These are phyloP conservation scores for Rachicladosporium sp. DNA, from an alignment of 2,329 filamentous ascomycete genomes.

Conservation along the genomic window DNA sequence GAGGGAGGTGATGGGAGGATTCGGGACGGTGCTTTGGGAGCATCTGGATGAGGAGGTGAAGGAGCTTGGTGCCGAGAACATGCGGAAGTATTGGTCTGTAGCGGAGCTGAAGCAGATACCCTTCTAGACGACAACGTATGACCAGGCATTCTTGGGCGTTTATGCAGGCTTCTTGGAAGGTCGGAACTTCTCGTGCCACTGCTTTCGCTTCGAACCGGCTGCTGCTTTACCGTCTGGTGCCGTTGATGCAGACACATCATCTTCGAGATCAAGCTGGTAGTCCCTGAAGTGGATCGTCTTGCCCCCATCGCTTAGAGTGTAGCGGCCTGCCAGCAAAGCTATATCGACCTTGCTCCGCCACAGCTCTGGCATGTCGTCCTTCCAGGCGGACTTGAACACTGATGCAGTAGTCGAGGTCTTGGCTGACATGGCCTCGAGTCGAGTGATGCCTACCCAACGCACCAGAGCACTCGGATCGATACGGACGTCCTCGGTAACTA, in stretches of 20 bases:
- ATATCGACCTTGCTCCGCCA: slow-evolving; percentile 18
- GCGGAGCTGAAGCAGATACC: slow-evolving; percentile 62
- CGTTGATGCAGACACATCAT: slow-evolving; percentile 3
- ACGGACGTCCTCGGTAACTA: no score
- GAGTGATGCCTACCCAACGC: slow-evolving; percentile 12
- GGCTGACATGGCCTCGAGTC: slow-evolving; percentile 13
- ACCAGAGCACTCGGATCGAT: slow-evolving; percentile 13
- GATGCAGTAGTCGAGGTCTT: slow-evolving; percentile 12
- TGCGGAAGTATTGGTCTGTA: slow-evolving; percentile 68
- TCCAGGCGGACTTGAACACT: slow-evolving; percentile 27
- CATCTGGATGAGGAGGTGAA: slow-evolving; percentile 78
- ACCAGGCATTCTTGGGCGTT: not conserved
- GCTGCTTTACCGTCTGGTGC: slow-evolving; percentile 11
- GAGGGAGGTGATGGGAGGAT: slow-evolving; percentile 61
- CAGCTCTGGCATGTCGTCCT: slow-evolving; percentile 21
- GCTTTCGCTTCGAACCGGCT: slow-evolving; percentile 22
- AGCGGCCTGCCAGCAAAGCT: slow-evolving; percentile 15
- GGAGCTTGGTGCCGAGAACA: slow-evolving; percentile 70
- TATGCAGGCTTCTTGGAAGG: slow-evolving; percentile 17
- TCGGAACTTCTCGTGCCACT: slow-evolving; percentile 28
- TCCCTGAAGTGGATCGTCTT: slow-evolving; percentile 12
- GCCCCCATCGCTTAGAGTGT: slow-evolving; percentile 10
- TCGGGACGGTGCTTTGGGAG: slow-evolving; percentile 65
- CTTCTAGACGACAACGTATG: slow-evolving; percentile 32
- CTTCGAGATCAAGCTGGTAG: slow-evolving; percentile 1